A percentile compares a stretch with the other conserved stretches of the same genome.
These are phyloP conservation scores for Alternaria alternata DNA, from an alignment of 2,329 filamentous ascomycete species.

Conservation along the genomic window DNA sequence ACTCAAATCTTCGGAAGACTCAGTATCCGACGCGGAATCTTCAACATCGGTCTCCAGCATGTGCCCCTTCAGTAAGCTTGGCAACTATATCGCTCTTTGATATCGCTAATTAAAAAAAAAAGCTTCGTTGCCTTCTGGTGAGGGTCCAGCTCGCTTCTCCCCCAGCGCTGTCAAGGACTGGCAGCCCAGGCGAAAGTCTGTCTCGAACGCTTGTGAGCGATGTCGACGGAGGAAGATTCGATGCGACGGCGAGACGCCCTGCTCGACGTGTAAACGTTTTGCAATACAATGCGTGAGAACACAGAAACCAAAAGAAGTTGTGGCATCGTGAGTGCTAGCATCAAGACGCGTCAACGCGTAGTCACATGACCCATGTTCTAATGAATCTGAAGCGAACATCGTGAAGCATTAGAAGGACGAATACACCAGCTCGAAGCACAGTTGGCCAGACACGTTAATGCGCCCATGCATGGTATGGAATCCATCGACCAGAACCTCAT, in stretches of 20 bases:
- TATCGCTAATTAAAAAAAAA: constrained; percentile 19
- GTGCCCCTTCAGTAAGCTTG: constrained; percentile 48
- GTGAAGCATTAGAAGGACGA: constrained; percentile 47
- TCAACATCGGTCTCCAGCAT: constrained; percentile 34
- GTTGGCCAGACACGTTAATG: constrained; percentile 45
- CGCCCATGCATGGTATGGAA: constrained; percentile 50
- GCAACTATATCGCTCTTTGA: constrained; percentile 1
- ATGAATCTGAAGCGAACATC: constrained; percentile 43
- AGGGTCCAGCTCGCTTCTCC: constrained; percentile 42
- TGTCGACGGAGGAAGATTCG: constrained; percentile 49
- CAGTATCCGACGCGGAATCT: constrained; percentile 41
- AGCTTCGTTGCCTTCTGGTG: constrained; percentile 43
- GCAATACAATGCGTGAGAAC: constrained; percentile 47
- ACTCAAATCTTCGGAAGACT: constrained; percentile 31
- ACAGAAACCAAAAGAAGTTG: constrained; percentile 47
- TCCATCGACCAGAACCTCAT: constrained; percentile 40
- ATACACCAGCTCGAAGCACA: constrained; percentile 51
- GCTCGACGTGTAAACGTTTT: constrained; percentile 50
- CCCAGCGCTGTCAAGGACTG: constrained; percentile 45
- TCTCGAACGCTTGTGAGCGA: constrained; percentile 50
- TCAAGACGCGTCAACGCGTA: constrained; percentile 14
- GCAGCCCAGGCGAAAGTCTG: constrained; percentile 48
- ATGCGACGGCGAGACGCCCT: constrained; percentile 49
- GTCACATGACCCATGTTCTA: constrained; percentile 34
- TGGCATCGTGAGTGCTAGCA: constrained; percentile 44